Evolutionary conservation across 192 early-diverging fungal genomes (phyloP).

Genomic region (Coemansia umbellata): DNA sequence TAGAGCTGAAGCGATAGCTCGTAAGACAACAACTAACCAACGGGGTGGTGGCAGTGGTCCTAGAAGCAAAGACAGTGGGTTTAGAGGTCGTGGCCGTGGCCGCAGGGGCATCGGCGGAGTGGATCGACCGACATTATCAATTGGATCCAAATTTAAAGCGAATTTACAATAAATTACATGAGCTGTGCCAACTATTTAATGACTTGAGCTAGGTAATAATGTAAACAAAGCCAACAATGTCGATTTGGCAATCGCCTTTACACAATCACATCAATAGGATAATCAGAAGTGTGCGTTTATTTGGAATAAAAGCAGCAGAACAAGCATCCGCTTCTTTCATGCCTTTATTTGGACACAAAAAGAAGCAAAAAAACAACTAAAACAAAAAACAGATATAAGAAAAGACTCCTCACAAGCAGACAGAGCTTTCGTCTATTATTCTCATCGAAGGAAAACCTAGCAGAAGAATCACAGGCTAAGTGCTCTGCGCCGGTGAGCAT

Average conservation of each 20-base stretch:
- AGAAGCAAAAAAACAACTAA: background rate
- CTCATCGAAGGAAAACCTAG: too few relatives aligned
- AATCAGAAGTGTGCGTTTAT: too few relatives aligned
- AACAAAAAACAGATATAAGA: background rate
- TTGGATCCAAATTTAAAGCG: background rate
- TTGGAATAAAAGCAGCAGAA: background rate
- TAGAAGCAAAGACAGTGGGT: constrained; percentile 12
- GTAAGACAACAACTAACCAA: constrained; percentile 4
- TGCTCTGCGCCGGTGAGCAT: too few relatives aligned
- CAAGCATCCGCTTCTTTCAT: background rate
- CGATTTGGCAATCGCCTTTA: too few relatives aligned
- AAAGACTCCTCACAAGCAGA: too few relatives aligned
- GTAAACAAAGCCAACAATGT: too few relatives aligned
- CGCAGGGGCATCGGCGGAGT: background rate
- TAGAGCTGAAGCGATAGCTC: constrained; percentile 6
- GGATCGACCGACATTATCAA: background rate
- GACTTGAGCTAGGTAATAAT: too few relatives aligned
- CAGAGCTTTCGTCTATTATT: too few relatives aligned
- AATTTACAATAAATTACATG: too few relatives aligned
- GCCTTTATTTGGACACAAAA: constrained; percentile 1
- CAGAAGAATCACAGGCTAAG: too few relatives aligned
- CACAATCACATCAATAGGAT: too few relatives aligned
- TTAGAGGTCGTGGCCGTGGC: constrained; percentile 26
- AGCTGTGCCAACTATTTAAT: too few relatives aligned
- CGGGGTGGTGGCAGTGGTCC: constrained; percentile 12